Evolutionary conservation across 106 monocot genomes (phyloP), one percentile per base, ranked within the genome.

Genomic region (Platanthera guangdongensis): DNA sequence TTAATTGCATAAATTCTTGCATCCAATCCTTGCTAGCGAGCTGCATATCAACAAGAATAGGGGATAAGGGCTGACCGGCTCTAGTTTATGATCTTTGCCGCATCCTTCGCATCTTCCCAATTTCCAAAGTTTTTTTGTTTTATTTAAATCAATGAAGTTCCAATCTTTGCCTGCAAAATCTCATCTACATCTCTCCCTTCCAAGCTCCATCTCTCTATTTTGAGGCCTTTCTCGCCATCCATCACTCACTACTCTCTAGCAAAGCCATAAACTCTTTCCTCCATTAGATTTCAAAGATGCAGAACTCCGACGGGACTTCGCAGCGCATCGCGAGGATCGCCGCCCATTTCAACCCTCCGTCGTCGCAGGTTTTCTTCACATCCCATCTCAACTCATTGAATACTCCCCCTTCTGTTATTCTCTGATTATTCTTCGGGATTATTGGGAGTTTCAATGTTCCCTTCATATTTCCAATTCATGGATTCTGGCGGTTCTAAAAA

Each of bases 261-360:
- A 47, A 48, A 70, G 47, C 47, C 60, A 25, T 65, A 30, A 32
- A 9, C 32, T 65, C 16, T n/a, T 7, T 11, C 10, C 10, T n/a
- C 6, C 22, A 30, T 22, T 30, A 47, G 9, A 16, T 70, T 12
- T 6, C 47, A 10, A 47, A 16, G 70, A 70, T 47, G 70, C 45
- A 47, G 47, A 14, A 70, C 0, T 47, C 46, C 70, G 46, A 47
- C 47, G 70, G 47, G 70, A 47, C 70, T 15, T 70, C 47, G 6
- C 70, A 47, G 47, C 70, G 70, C 47, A 48, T 70, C 47, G 45
- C 70, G n/a, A 70, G 70, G 10, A 70, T 70, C 70, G 47, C 70
- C 14, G 47, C 70, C 47, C 70, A 70, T 70, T 47, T 70, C 70
- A 18, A 45, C n/a, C 70, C 70, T 48, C 5, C n/a, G 47, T 4